Percentiles rank a stretch among this genome's conserved stretches.
Conservation (phyloP, 768 basidiomycete genomes). For the Amanita inopinata region DNA sequence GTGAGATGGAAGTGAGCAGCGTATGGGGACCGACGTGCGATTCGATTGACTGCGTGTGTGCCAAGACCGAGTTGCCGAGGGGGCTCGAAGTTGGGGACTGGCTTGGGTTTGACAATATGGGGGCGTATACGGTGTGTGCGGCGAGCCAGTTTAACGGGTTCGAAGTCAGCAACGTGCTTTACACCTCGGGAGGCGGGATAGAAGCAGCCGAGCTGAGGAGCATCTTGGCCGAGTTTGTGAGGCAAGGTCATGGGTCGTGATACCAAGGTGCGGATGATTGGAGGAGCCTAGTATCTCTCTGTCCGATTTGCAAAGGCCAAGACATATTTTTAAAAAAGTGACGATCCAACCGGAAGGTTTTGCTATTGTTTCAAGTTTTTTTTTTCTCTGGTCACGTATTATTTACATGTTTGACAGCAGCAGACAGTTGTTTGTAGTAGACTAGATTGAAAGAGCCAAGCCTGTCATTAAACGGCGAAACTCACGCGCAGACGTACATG, state of each 20-base stretch:
- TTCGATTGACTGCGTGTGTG: slow-evolving; percentile 87
- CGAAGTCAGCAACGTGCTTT: slow-evolving; percentile 67
- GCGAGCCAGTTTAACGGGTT: slow-evolving; percentile 96
- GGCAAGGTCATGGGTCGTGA: not conserved
- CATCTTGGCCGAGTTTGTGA: slow-evolving; percentile 42
- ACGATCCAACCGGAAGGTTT: no score
- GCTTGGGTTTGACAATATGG: slow-evolving; percentile 98
- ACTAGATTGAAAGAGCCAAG: no score
- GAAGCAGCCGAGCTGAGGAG: slow-evolving; percentile 43
- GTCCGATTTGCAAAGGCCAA: no score
- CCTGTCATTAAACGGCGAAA: no score
- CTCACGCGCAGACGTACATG: no score
- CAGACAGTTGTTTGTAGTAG: no score
- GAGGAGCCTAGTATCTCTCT: no score
- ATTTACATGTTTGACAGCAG: no score
- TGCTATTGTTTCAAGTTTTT: not conserved
- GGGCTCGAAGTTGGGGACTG: slow-evolving; percentile 88
- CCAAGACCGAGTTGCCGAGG: slow-evolving; percentile 48
- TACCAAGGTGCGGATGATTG: no score
- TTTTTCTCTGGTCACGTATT: not conserved
- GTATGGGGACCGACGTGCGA: slow-evolving; percentile 99
- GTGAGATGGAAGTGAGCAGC: slow-evolving; percentile 45
- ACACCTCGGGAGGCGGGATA: slow-evolving; percentile 52
- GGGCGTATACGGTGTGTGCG: slow-evolving; percentile 97
- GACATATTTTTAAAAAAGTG: not conserved